Evolutionary conservation across 2,329 filamentous ascomycete genomes (phyloP), one percentile per base, ranked within the genome.

Genomic region (Penicillium brasilianum): DNA sequence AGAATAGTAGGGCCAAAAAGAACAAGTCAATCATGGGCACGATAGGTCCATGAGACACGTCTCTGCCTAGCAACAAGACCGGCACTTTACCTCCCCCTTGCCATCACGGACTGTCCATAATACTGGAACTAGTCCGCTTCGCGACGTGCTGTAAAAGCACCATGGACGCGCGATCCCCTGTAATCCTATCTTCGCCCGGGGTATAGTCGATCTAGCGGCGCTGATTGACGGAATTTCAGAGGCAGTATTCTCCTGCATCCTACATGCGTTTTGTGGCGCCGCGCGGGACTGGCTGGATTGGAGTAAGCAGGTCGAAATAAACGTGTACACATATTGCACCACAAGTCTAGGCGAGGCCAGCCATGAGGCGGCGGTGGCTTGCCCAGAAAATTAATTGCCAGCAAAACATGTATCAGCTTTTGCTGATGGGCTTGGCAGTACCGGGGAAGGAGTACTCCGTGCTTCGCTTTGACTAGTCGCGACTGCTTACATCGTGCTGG

Each of bases 221-320:
- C 37, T 58, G 56, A 58, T 58, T 58, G 56, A 58, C 43, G 56
- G 56, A 58, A 48, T 58, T 58, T 58, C 55, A 50, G 43, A 20
- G 4, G 10, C 44, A 28, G 10, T 20, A 46, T 50, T n/a, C n/a
- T n/a, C n/a, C n/a, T n/a, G n/a, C 6, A 13, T 41, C 25, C 22
- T 41, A 8, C 46, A 22, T 43, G 55, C 55, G 43, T 57, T 28
- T 28, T 32, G 20, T 43, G 46, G 46, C 36, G 46, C n/a, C 36
- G 46, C n/a, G 32, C 14, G 20, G 16, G 30, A 22, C 50, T 30
- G 22, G 18, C 32, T 37, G 20, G 20, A 30, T 7, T 18, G 22
- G 18, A 13, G 52, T 55, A 22, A 32, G 36, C 52, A 55, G 52
- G 52, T 52, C 34, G 18, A 25, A 52, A 52, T 50, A 52, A 14